Evolutionary conservation across 2,329 filamentous ascomycete species (phyloP), one percentile per base, ranked within the genome.

Genomic region (Trichoderma atrobrunneum): DNA sequence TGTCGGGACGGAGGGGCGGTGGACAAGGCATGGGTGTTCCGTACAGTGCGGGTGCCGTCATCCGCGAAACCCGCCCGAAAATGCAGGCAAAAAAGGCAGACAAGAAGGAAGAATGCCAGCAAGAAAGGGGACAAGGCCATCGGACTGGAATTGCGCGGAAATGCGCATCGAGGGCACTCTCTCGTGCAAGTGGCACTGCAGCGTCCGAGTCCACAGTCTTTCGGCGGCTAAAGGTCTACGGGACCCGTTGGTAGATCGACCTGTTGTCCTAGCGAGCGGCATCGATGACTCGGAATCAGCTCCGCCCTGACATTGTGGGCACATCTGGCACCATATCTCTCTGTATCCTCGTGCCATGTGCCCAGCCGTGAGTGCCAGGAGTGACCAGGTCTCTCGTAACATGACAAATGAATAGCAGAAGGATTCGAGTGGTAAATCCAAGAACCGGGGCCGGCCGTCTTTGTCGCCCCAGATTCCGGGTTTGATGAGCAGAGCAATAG

Each of bases 1-100:
- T 79, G 78, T 80, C 79, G 79, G 79, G 77, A 75, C 76, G 76
- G 74, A 77, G 72, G 61, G 69, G 69, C 60, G 60, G 69, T 63
- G 67, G 69, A 24, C 59, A 36, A 54, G 57, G 39, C 21, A 63
- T 63, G 57, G 56, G 56, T 62, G 57, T 63, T 26, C 67, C 56
- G 59, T 63, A 70, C 65, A 60, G 65, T 68, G 65, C 36, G 65
- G 24, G n/a, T 68, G 65, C 26, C 51, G 24, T 57, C 64, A 39
- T 54, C 64, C 64, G 64, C 63, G 63, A 56, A 66, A 56, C 51
- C 64, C 64, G 64, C 64, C 48, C 64, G 43, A 59, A 59, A 66
- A 60, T 26, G 12, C 12, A 48, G 34, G 54, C 32, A 43, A 60
- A 60, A 59, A 60, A 59, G n/a, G 26, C 26, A 34, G 39, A 11